phyloP scores from a whole-genome alignment of 2,329 filamentous ascomycete species.

The Colletotrichum ledebouriae region DNA sequence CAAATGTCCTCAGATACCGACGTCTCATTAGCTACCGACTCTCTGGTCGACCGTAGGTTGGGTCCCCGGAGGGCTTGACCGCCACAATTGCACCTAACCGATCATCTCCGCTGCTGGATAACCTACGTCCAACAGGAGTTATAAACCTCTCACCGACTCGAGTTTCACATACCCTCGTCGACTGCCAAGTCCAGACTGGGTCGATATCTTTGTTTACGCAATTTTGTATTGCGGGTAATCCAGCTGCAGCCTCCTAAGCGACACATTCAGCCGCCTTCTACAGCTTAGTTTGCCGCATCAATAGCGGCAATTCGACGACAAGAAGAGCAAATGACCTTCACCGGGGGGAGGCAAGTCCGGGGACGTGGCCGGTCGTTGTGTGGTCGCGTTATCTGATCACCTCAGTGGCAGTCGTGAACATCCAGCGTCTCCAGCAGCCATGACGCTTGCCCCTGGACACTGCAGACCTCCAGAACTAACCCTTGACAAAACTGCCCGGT shows the following conservation, averaged over 20 bases:
- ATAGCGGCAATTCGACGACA: background rate
- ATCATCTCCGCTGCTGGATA: background rate
- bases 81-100: too few relatives aligned
- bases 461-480: too few relatives aligned
- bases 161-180: background rate
- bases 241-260: background rate
- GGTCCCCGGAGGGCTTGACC: background rate
- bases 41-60: conserved; percentile 4
- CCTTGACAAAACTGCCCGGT: too few relatives aligned
- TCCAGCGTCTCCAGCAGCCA: too few relatives aligned
- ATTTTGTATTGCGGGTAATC: background rate
- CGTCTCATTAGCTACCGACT: conserved; percentile 9
- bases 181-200: background rate
- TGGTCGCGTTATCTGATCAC: too few relatives aligned
- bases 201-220: too few relatives aligned
- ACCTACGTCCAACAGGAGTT: too few relatives aligned
- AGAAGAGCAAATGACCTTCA: too few relatives aligned
- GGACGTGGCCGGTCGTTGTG: too few relatives aligned
- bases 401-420: too few relatives aligned
- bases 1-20: background rate
- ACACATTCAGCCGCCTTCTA: background rate
- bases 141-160: conserved; percentile 6
- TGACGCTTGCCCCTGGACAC: too few relatives aligned
- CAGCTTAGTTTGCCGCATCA: background rate
- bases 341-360: background rate